phyloP scores from a whole-genome alignment of 345 rosid genomes.

The Citrus maxima region DNA sequence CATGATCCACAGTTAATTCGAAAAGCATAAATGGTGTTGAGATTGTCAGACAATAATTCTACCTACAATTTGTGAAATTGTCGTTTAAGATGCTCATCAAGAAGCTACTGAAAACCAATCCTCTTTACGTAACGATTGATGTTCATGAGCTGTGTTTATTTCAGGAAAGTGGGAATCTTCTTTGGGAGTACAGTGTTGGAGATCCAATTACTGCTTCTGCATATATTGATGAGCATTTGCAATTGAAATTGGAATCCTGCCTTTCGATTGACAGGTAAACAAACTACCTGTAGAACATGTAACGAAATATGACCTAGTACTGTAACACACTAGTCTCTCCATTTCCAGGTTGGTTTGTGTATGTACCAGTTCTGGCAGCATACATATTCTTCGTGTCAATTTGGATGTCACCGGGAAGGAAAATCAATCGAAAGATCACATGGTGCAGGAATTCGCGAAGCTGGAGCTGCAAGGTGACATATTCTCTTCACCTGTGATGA shows the following conservation, averaged over 20 bases:
- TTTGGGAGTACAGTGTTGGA: constrained; percentile 73
- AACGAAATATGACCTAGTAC: not conserved
- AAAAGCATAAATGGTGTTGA: not conserved
- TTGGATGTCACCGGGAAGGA: constrained; percentile 18
- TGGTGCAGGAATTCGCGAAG: constrained; percentile 55
- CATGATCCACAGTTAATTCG: not conserved
- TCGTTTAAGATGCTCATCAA: not conserved
- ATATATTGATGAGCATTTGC: constrained; percentile 76
- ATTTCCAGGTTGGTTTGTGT: constrained; percentile 71
- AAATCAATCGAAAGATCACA: constrained; percentile 8
- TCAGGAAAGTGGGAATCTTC: constrained; percentile 64
- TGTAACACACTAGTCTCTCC: not conserved
- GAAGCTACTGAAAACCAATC: not conserved
- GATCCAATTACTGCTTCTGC: constrained; percentile 84
- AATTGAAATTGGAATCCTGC: constrained; percentile 36
- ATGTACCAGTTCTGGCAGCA: constrained; percentile 63
- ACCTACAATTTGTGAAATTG: not conserved
- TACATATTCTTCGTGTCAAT: constrained; percentile 50
- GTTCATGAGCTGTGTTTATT: constrained; percentile 8
- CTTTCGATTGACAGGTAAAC: constrained; percentile 55
- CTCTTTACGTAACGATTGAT: not conserved
- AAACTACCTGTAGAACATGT: not conserved
- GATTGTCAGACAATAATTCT: not conserved
- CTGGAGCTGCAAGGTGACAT: constrained; percentile 60
- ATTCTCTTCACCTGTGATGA: constrained; percentile 92